These are phyloP conservation scores for Didymella arachidicola DNA, from an alignment of 2,329 filamentous ascomycete genomes.

Conservation along the genomic window DNA sequence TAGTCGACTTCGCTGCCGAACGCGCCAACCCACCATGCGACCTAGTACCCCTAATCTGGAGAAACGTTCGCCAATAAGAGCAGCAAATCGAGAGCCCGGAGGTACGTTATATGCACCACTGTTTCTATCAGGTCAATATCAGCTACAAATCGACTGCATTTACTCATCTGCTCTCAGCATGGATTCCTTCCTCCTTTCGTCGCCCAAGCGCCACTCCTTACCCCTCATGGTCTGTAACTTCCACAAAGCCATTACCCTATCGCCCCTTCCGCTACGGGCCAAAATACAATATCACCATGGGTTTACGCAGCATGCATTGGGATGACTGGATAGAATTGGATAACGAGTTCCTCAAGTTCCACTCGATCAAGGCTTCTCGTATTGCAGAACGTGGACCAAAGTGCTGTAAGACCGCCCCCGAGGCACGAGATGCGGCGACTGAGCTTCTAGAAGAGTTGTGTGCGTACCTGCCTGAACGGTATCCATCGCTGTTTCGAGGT, in stretches of 20 bases:
- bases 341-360: constrained; percentile 76
- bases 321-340: constrained; percentile 87
- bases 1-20: constrained; percentile 38
- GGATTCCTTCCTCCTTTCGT: constrained; percentile 66
- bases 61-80: constrained; percentile 51
- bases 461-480: constrained; percentile 75
- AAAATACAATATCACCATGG: constrained; percentile 80
- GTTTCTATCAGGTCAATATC: background rate
- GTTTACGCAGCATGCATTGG: constrained; percentile 72
- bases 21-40: constrained; percentile 13
- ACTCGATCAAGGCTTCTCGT: constrained; percentile 73
- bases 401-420: constrained; percentile 73
- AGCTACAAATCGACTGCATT: background rate
- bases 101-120: constrained; percentile 47
- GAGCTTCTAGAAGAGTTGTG: constrained; percentile 78
- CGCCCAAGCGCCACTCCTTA: constrained; percentile 69
- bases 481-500: constrained; percentile 71
- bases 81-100: constrained; percentile 54
- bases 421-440: constrained; percentile 74
- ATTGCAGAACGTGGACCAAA: constrained; percentile 72
- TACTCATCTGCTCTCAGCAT: constrained; percentile 52
- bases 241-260: constrained; percentile 78
- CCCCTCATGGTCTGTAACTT: constrained; percentile 70
- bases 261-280: constrained; percentile 80
- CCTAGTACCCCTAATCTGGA: constrained; percentile 56